phyloP scores from a whole-genome alignment of 192 early-diverging fungal species.

The Coemansia sp. region DNA sequence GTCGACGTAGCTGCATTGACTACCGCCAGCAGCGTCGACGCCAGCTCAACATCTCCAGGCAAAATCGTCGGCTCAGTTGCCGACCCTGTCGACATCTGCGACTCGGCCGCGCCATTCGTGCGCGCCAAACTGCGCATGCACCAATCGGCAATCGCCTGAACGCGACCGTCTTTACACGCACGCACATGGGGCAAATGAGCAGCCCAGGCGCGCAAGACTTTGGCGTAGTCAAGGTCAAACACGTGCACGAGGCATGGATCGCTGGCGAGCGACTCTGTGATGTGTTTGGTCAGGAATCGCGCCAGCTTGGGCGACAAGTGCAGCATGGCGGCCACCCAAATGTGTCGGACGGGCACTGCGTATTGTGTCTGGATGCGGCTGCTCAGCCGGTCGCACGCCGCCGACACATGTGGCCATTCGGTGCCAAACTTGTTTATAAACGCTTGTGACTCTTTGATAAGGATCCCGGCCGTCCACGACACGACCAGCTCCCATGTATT shows the following conservation, averaged over 20 bases:
- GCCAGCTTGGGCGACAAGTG: constrained; percentile 38
- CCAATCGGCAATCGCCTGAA: constrained; percentile 25
- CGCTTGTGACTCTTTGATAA: constrained; percentile 41
- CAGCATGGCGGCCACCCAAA: constrained; percentile 49
- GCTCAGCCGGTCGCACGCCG: constrained; percentile 23
- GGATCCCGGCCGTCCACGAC: constrained; percentile 44
- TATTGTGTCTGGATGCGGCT: constrained; percentile 49
- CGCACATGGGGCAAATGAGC: constrained; percentile 40
- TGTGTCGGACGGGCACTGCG: constrained; percentile 37
- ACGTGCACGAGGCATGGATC: constrained; percentile 39
- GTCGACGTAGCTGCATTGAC: constrained; percentile 27
- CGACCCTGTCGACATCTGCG: constrained; percentile 16
- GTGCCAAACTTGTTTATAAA: constrained; percentile 40
- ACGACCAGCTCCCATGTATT: constrained; percentile 35
- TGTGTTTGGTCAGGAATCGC: constrained; percentile 35
- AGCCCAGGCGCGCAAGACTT: constrained; percentile 45
- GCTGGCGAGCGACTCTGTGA: constrained; percentile 26
- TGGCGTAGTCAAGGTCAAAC: constrained; percentile 42
- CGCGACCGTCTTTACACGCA: constrained; percentile 28
- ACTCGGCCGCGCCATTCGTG: constrained; percentile 19
- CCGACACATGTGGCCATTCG: constrained; percentile 33
- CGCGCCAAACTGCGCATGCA: constrained; percentile 30
- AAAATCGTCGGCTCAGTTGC: constrained; percentile 5
- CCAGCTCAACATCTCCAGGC: constrained; percentile 36
- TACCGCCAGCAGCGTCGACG: constrained; percentile 25